Evolutionary conservation across 179 eudicot species (phyloP).

Genomic region (Pouteria campechiana): DNA sequence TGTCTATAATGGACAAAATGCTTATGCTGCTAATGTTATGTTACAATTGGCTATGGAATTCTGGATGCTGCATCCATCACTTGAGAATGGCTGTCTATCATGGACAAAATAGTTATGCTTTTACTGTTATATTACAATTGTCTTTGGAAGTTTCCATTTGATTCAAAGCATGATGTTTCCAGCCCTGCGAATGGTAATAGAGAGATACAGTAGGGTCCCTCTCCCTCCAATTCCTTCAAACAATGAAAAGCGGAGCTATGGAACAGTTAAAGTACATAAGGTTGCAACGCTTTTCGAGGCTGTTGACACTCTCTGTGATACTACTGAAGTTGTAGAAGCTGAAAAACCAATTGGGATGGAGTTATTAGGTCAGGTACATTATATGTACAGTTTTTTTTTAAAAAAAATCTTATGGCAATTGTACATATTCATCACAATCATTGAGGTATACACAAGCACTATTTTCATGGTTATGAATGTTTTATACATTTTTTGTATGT

Average conservation of each 20-base stretch:
- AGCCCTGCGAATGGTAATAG: slow-evolving; percentile 59
- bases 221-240: slow-evolving; percentile 56
- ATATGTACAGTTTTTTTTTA: slow-evolving; percentile 2
- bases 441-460: no score
- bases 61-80: no score
- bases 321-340: slow-evolving; percentile 28
- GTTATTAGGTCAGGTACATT: slow-evolving; percentile 65
- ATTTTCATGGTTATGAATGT: neutral
- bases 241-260: slow-evolving; percentile 57
- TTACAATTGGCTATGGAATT: no score
- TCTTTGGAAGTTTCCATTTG: no score
- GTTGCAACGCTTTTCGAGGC: slow-evolving; percentile 38
- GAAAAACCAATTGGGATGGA: slow-evolving; percentile 77
- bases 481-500: neutral
- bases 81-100: no score
- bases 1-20: no score
- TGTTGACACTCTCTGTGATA: slow-evolving; percentile 20
- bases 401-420: no score
- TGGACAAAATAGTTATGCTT: no score
- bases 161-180: no score
- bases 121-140: no score
- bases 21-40: no score
- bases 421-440: no score
- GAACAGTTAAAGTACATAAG: slow-evolving; percentile 46
- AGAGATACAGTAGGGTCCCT: slow-evolving; percentile 32